Evolutionary conservation across 371 early-diverging fungal species (phyloP).

Genomic region (Thermomucor indicae-seudaticae): DNA sequence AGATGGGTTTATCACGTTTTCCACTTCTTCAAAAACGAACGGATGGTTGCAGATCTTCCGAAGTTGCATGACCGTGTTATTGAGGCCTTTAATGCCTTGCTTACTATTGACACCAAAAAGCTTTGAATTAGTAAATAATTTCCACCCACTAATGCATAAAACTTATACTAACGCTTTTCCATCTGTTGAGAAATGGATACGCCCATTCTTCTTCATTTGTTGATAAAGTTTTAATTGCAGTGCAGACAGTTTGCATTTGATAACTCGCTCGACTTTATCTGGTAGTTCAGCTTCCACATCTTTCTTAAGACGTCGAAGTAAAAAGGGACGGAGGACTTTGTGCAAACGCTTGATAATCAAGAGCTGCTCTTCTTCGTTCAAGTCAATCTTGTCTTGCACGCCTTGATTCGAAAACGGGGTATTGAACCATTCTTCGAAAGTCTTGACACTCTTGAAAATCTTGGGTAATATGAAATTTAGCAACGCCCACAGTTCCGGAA

Average conservation of each 20-base stretch:
- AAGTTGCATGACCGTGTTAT: slow-evolving; percentile 98
- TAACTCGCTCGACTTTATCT: slow-evolving; percentile 97
- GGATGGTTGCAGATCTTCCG: slow-evolving; percentile 99
- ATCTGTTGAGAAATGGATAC: slow-evolving; percentile 58
- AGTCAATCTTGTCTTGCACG: slow-evolving; percentile 82
- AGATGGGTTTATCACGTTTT: slow-evolving; percentile 69
- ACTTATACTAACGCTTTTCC: slow-evolving; percentile 46
- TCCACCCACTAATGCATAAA: not conserved
- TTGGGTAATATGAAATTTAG: slow-evolving; percentile 97
- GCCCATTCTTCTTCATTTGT: slow-evolving; percentile 73
- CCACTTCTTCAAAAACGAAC: slow-evolving; percentile 96
- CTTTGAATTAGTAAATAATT: not conserved
- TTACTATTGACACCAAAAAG: slow-evolving; percentile 11
- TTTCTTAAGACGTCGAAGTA: slow-evolving; percentile 97
- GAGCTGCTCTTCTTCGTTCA: slow-evolving; percentile 97
- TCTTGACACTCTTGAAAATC: slow-evolving; percentile 92
- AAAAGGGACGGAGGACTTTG: slow-evolving; percentile 95
- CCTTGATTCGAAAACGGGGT: slow-evolving; percentile 88
- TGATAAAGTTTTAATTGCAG: slow-evolving; percentile 77
- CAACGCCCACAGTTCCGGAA: slow-evolving; percentile 98
- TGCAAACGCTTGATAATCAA: slow-evolving; percentile 97
- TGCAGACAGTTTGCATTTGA: slow-evolving; percentile 91
- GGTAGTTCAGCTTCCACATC: slow-evolving; percentile 99
- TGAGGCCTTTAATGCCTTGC: slow-evolving; percentile 76
- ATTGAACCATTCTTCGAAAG: slow-evolving; percentile 99